Evolutionary conservation across 2,329 filamentous ascomycete species (phyloP).

Genomic region (Fusarium musae): DNA sequence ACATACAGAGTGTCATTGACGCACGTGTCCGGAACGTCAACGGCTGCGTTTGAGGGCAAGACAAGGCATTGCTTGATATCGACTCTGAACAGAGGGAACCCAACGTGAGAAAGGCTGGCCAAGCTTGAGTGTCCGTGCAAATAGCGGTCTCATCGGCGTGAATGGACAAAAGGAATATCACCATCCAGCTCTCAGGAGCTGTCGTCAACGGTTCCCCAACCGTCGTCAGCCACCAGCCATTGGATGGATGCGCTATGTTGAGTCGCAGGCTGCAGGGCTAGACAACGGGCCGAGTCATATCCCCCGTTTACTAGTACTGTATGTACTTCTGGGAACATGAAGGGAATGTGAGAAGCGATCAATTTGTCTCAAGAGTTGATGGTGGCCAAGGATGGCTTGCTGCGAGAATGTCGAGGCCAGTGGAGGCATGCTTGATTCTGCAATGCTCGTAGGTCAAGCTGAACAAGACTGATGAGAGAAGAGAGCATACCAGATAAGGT

Average conservation of each 20-base stretch:
- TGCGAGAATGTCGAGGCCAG: background rate
- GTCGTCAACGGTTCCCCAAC: background rate
- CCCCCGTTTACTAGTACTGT: background rate
- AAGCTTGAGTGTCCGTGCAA: background rate
- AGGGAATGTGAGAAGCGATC: constrained; percentile 9
- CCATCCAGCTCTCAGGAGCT: background rate
- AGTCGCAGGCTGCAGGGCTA: constrained; percentile 1
- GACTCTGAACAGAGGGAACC: background rate
- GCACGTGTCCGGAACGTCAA: background rate
- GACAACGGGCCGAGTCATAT: constrained; percentile 13
- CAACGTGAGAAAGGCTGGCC: background rate
- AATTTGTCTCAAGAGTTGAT: background rate
- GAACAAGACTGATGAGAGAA: background rate
- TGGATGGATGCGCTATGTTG: background rate
- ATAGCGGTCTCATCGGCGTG: constrained; percentile 20
- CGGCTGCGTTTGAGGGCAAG: constrained; percentile 6
- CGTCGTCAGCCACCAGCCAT: constrained; percentile 7
- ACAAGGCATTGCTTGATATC: constrained; percentile 6
- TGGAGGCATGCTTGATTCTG: constrained; percentile 7
- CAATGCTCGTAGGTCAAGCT: constrained; percentile 12
- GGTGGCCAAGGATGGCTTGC: background rate
- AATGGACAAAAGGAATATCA: background rate
- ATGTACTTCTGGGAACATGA: background rate
- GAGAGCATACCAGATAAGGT: constrained; percentile 12
- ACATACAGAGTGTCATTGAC: background rate